Conservation (phyloP, 23 red algal genomes). For the Gracilariopsis chorda region DNA sequence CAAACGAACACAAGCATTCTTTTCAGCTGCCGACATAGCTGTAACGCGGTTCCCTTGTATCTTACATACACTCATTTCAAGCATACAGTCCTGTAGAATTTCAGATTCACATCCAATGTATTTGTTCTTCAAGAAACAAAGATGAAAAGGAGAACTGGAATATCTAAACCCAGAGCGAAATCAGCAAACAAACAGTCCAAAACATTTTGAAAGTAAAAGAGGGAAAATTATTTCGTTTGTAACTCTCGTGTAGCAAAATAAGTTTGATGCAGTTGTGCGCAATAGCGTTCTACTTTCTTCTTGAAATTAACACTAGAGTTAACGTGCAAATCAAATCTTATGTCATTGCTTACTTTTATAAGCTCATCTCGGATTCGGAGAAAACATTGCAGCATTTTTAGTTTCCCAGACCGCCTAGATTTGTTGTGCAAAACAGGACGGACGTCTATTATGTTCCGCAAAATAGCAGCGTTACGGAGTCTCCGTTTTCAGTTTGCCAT, state of each 20-base stretch:
- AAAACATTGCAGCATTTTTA: neutral
- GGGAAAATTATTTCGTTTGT: too few species aligned
- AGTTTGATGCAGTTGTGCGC: neutral
- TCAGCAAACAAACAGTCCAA: neutral
- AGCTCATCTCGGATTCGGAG: neutral
- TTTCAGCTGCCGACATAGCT: neutral
- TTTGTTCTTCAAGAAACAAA: neutral
- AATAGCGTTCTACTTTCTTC: neutral
- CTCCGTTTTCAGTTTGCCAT: neutral
- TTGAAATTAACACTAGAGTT: too few species aligned
- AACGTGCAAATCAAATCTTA: too few species aligned
- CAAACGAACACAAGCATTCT: neutral
- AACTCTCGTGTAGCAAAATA: too few species aligned
- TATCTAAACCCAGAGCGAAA: neutral
- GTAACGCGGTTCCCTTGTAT: neutral
- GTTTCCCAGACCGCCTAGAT: neutral
- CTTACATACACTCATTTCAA: neutral
- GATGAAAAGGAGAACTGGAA: neutral
- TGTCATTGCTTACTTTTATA: neutral
- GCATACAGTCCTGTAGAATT: neutral
- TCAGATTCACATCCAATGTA: neutral
- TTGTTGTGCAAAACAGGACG: neutral
- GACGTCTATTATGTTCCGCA: neutral
- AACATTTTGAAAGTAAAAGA: neutral
- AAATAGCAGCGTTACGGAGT: neutral